Evolutionary conservation across 2,329 filamentous ascomycete species (phyloP).

Genomic region (Myrmaecium sp.): DNA sequence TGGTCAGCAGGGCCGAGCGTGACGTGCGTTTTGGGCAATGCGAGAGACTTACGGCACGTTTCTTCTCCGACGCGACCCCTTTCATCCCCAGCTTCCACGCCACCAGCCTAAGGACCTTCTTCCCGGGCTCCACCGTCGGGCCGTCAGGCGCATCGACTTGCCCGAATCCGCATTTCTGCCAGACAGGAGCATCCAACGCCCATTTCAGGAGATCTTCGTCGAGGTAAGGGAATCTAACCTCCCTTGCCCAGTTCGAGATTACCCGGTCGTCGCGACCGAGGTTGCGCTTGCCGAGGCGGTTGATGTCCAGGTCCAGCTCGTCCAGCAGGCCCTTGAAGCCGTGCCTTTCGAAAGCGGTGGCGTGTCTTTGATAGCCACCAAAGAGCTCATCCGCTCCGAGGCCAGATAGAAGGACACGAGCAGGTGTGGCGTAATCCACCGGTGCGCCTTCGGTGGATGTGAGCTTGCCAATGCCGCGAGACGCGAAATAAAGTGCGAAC

Average conservation of each 20-base stretch:
- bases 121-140: constrained; percentile 46
- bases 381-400: constrained; percentile 94
- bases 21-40: too few relatives aligned
- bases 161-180: constrained; percentile 81
- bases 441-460: too few relatives aligned
- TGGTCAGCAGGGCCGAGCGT: too few relatives aligned
- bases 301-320: constrained; percentile 73
- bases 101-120: constrained; percentile 62
- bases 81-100: constrained; percentile 58
- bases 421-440: constrained; percentile 46
- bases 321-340: constrained; percentile 58
- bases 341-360: constrained; percentile 51
- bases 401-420: constrained; percentile 76
- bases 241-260: constrained; percentile 75
- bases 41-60: constrained; percentile 53
- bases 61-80: constrained; percentile 68
- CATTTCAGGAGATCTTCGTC: constrained; percentile 77
- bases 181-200: constrained; percentile 57
- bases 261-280: constrained; percentile 85
- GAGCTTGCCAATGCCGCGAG: constrained; percentile 56
- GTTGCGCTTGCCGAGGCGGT: constrained; percentile 80
- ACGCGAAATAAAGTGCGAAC: constrained; percentile 85
- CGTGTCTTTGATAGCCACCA: constrained; percentile 77
- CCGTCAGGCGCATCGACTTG: constrained; percentile 13
- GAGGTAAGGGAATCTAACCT: constrained; percentile 78